Evolutionary conservation across 176 grass and related monocot species (phyloP).

Genomic region (Melocanna baccifera): DNA sequence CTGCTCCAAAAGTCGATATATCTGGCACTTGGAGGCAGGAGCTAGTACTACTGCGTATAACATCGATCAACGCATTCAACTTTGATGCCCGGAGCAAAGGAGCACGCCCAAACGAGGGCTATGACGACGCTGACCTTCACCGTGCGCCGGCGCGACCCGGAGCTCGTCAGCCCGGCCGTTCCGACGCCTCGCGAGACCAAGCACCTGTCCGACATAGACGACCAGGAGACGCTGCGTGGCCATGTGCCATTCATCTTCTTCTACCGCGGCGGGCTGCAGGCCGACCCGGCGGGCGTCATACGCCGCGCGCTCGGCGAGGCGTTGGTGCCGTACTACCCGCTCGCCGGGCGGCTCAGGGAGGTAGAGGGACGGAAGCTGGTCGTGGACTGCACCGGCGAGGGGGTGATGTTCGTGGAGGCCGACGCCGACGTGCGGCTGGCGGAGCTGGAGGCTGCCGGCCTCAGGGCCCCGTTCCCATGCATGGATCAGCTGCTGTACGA

Average conservation of each 20-base stretch:
- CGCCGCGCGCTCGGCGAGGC: conserved; percentile 22
- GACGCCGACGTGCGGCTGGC: conserved; percentile 44
- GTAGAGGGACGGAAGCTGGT: conserved; percentile 34
- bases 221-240: conserved; percentile 31
- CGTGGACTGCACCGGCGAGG: conserved; percentile 51
- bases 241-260: conserved; percentile 7
- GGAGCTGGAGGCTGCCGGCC: conserved; percentile 7
- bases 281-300: conserved; percentile 24
- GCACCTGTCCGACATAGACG: conserved; percentile 61
- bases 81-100: not conserved
- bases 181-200: conserved; percentile 40
- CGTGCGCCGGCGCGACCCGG: conserved; percentile 15
- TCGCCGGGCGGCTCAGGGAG: conserved; percentile 45
- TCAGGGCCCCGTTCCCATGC: conserved; percentile 39
- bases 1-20: not conserved
- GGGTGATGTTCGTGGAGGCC: conserved; percentile 50
- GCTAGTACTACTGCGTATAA: no score
- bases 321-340: conserved; percentile 55
- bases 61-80: no score
- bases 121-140: conserved; percentile 28
- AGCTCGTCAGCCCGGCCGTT: conserved; percentile 20
- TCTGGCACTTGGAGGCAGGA: not conserved
- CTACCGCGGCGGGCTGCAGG: conserved; percentile 11
- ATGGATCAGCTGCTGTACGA: conserved; percentile 41
- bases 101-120: not conserved